Evolutionary conservation across 75 land plant genomes (phyloP).

Genomic region (Ceratopteris richardii): DNA sequence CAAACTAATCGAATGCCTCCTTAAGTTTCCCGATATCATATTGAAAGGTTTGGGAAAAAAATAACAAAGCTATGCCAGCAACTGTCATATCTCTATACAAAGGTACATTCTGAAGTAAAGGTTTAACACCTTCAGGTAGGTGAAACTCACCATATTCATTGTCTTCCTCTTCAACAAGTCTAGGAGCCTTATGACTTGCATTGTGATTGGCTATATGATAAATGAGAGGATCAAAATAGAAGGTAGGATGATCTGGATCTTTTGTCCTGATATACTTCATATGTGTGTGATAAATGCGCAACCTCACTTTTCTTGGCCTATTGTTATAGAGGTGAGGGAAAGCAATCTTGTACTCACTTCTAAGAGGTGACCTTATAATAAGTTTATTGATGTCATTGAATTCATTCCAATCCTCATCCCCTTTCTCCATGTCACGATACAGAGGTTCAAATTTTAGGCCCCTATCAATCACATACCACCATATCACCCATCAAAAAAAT

Average conservation of each 20-base stretch:
- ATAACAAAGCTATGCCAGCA: constrained; percentile 87
- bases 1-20: too few species aligned
- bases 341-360: constrained; percentile 93
- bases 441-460: constrained; percentile 99
- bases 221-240: constrained; percentile 95
- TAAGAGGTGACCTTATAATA: constrained; percentile 84
- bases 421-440: constrained; percentile 99
- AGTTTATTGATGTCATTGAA: constrained; percentile 98
- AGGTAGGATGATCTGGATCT: constrained; percentile 97
- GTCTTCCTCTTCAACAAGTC: constrained; percentile 31
- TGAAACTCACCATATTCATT: constrained; percentile 71
- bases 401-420: constrained; percentile 99
- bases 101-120: constrained; percentile 52
- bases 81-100: constrained; percentile 97
- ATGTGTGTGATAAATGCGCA: constrained; percentile 87
- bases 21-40: constrained; percentile 89
- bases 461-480: too few species aligned
- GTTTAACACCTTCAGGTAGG: constrained; percentile 91
- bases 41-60: constrained; percentile 99
- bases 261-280: constrained; percentile 97
- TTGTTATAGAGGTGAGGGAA: constrained; percentile 97
- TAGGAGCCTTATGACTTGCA: constrained; percentile 46
- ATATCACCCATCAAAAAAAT: too few species aligned
- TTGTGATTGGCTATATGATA: constrained; percentile 70
- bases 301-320: constrained; percentile 88